phyloP scores from a whole-genome alignment of 768 basidiomycete genomes.

The Mrakia blollopis region DNA sequence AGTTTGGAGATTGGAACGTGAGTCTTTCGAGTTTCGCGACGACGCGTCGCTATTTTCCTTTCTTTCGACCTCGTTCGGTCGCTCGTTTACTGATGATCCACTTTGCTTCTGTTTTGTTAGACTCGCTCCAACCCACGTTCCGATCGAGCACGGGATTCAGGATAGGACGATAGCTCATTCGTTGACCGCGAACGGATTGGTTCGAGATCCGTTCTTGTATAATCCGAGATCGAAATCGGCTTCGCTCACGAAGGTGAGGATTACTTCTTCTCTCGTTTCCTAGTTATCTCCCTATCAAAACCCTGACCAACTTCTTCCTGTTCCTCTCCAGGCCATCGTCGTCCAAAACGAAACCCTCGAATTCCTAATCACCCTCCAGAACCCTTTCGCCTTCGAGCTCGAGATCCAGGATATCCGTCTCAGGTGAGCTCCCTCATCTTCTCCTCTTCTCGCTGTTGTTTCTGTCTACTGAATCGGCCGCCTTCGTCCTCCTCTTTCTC shows the following conservation, averaged over 20 bases:
- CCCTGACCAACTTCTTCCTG: background rate
- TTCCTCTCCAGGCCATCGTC: constrained; percentile 53
- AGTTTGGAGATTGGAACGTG: constrained; percentile 75
- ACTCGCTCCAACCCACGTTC: constrained; percentile 62
- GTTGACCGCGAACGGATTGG: constrained; percentile 44
- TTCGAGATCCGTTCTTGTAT: constrained; percentile 78
- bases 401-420: constrained; percentile 75
- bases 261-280: background rate
- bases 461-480: background rate
- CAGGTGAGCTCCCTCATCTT: constrained; percentile 53
- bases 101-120: constrained; percentile 46
- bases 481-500: constrained; percentile 12
- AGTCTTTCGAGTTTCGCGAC: constrained; percentile 38
- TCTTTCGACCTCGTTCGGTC: background rate
- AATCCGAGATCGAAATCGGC: constrained; percentile 66
- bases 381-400: constrained; percentile 87
- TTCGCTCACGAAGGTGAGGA: constrained; percentile 57
- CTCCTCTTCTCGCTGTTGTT: background rate
- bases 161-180: constrained; percentile 35
- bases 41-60: background rate
- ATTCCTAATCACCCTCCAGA: constrained; percentile 74
- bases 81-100: background rate
- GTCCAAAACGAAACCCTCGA: constrained; percentile 81
- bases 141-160: constrained; percentile 60
- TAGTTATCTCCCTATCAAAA: background rate